These are phyloP conservation scores for Pythium diclinum DNA, from an alignment of 352 stramenopile species.

Conservation along the genomic window DNA sequence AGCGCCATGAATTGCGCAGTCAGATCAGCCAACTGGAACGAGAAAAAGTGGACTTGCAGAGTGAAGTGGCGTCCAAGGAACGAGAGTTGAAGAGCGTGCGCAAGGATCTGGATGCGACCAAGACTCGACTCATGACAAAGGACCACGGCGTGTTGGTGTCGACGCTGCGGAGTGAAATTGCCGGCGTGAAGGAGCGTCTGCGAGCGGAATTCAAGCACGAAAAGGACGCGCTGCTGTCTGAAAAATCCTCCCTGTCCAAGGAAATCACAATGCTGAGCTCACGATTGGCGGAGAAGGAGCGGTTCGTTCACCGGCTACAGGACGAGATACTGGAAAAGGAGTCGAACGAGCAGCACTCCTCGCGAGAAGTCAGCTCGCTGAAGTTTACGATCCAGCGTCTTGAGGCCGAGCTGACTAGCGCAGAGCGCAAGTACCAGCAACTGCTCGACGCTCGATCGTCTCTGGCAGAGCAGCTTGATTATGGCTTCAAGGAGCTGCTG, in stretches of 20 bases:
- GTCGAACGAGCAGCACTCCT: slow-evolving; percentile 38
- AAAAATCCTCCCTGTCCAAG: slow-evolving; percentile 39
- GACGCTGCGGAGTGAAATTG: slow-evolving; percentile 60
- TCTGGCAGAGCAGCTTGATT: slow-evolving; percentile 59
- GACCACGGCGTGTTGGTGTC: slow-evolving; percentile 55
- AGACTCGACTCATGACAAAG: slow-evolving; percentile 41
- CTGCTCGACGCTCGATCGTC: slow-evolving; percentile 46
- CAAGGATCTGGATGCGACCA: slow-evolving; percentile 38
- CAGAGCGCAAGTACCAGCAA: slow-evolving; percentile 50
- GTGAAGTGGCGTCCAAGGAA: background rate
- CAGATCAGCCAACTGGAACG: slow-evolving; percentile 28
- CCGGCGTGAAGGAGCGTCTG: slow-evolving; percentile 54
- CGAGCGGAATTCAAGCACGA: slow-evolving; percentile 65
- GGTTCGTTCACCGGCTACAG: slow-evolving; percentile 39
- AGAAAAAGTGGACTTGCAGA: slow-evolving; percentile 8
- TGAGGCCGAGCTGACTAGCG: slow-evolving; percentile 39
- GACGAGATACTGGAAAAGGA: slow-evolving; percentile 35
- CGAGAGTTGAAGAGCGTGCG: slow-evolving; percentile 40
- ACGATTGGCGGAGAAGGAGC: slow-evolving; percentile 47
- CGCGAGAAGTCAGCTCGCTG: slow-evolving; percentile 41
- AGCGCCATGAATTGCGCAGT: slow-evolving; percentile 42
- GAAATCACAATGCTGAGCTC: slow-evolving; percentile 39
- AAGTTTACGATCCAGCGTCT: slow-evolving; percentile 37
- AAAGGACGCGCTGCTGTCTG: slow-evolving; percentile 39
- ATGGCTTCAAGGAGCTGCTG: slow-evolving; percentile 66